A percentile compares a stretch with the other conserved stretches of the same genome.
Evolutionary conservation across 345 rosid species (phyloP).

Genomic region (Lumnitzera littorea): DNA sequence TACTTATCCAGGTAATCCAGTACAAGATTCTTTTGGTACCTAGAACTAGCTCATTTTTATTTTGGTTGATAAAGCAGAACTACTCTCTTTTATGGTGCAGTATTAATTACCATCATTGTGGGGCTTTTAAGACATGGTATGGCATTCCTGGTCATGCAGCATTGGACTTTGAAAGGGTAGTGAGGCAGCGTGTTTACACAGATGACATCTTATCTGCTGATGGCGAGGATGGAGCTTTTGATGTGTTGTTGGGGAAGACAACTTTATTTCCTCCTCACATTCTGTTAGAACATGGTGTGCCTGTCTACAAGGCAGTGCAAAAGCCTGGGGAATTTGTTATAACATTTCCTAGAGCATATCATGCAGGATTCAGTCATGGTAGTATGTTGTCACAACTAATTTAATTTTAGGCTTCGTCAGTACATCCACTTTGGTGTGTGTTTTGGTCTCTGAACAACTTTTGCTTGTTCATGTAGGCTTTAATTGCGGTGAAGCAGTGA

Average conservation of each 20-base stretch:
- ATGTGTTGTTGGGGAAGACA: slow-evolving; percentile 93
- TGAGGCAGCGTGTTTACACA: slow-evolving; percentile 70
- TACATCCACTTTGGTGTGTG: not conserved
- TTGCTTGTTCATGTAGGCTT: slow-evolving; percentile 43
- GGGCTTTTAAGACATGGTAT: slow-evolving; percentile 99
- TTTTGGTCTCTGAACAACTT: not conserved
- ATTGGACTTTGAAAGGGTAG: slow-evolving; percentile 85
- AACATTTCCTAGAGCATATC: slow-evolving; percentile 96
- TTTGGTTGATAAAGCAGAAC: not conserved
- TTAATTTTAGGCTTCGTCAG: too few relatives aligned
- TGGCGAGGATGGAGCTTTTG: slow-evolving; percentile 97
- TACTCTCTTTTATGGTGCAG: slow-evolving; percentile 29
- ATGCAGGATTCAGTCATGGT: slow-evolving; percentile 99
- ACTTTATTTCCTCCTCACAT: slow-evolving; percentile 92
- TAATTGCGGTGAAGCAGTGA: slow-evolving; percentile 99
- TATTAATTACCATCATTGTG: slow-evolving; percentile 97
- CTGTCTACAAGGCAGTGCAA: slow-evolving; percentile 95
- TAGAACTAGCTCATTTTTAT: slow-evolving; percentile 1
- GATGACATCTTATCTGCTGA: slow-evolving; percentile 60
- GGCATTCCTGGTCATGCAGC: slow-evolving; percentile 98
- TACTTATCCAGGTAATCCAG: slow-evolving; percentile 78
- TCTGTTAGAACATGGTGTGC: slow-evolving; percentile 73
- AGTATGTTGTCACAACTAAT: not conserved
- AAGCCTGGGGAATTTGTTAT: slow-evolving; percentile 94
- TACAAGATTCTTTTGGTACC: not conserved